A percentile compares a stretch with the other conserved stretches of the same genome.
Evolutionary conservation across 2,329 filamentous ascomycete species (phyloP).

Genomic region (Colletotrichum spinosum): DNA sequence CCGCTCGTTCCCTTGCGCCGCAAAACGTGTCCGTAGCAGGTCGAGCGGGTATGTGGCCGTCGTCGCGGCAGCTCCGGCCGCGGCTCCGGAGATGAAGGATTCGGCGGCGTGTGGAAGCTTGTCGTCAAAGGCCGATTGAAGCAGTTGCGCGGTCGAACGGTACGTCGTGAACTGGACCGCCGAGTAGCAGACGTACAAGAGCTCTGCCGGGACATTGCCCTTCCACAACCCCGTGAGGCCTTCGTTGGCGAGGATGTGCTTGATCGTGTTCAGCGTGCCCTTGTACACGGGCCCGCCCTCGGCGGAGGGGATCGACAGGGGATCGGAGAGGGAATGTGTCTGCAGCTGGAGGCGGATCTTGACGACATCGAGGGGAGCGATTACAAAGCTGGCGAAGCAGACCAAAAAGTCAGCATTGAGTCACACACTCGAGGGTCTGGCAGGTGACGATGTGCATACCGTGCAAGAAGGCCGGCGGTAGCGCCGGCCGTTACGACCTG

Average conservation of each 20-base stretch:
- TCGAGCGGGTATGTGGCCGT: constrained; percentile 91
- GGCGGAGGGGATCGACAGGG: constrained; percentile 66
- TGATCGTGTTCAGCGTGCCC: constrained; percentile 81
- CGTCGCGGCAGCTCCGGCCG: constrained; percentile 85
- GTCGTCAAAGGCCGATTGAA: constrained; percentile 60
- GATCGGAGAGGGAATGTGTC: constrained; percentile 83
- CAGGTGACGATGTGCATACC: constrained; percentile 62
- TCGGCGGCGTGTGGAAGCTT: constrained; percentile 75
- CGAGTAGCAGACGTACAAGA: constrained; percentile 93
- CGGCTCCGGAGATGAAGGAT: constrained; percentile 85
- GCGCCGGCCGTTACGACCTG: constrained; percentile 69
- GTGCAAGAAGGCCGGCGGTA: constrained; percentile 85
- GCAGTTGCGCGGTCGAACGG: constrained; percentile 75
- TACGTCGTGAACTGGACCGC: constrained; percentile 92
- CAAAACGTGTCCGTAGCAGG: constrained; percentile 92
- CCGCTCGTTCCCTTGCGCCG: constrained; percentile 85
- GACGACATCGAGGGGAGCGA: constrained; percentile 95
- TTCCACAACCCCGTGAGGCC: constrained; percentile 94
- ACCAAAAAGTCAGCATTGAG: constrained; percentile 36
- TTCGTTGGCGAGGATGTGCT: constrained; percentile 82
- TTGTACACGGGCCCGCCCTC: constrained; percentile 71
- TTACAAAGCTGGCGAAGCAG: constrained; percentile 75
- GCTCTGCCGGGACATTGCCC: constrained; percentile 94
- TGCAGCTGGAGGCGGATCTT: constrained; percentile 98
- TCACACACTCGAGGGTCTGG: constrained; percentile 6